A percentile compares a stretch with the other conserved stretches of the same genome.
phyloP scores from a whole-genome alignment of 2,329 filamentous ascomycete genomes.

The Aureobasidium sp. region DNA sequence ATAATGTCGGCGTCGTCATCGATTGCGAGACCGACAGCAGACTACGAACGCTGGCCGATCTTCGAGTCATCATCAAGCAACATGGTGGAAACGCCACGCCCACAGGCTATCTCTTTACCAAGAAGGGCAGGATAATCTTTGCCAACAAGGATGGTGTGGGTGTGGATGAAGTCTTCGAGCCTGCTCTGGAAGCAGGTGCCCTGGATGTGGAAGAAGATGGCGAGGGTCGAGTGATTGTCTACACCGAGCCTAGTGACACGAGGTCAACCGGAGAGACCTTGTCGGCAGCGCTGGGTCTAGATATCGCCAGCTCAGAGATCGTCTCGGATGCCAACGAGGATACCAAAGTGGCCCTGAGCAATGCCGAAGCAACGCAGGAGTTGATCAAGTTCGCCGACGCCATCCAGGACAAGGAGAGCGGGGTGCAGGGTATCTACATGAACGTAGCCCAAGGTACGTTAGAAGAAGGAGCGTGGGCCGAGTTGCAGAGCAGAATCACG shows the following conservation, averaged over 20 bases:
- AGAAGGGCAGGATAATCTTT: conserved; percentile 67
- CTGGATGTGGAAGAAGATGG: conserved; percentile 62
- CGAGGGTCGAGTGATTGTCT: conserved; percentile 63
- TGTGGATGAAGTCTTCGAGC: conserved; percentile 67
- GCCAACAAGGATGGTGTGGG: conserved; percentile 47
- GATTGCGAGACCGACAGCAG: conserved; percentile 83
- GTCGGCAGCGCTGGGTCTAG: conserved; percentile 53
- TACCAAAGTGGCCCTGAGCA: conserved; percentile 57
- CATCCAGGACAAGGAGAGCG: conserved; percentile 55
- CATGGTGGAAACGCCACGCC: conserved; percentile 61
- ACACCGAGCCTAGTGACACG: conserved; percentile 58
- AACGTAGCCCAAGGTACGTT: conserved; percentile 46
- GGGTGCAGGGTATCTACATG: conserved; percentile 71
- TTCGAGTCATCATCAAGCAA: conserved; percentile 64
- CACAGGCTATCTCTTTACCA: conserved; percentile 77
- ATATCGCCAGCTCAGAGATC: conserved; percentile 68
- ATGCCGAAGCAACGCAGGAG: conserved; percentile 44
- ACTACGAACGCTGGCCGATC: conserved; percentile 61
- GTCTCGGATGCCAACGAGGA: conserved; percentile 80
- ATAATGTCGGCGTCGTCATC: conserved; percentile 66
- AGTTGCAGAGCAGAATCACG: conserved; percentile 28
- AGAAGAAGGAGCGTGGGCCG: conserved; percentile 30
- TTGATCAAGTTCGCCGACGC: conserved; percentile 53
- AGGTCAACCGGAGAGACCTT: conserved; percentile 56
- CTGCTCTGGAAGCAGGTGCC: conserved; percentile 76